phyloP scores from a whole-genome alignment of 2,329 filamentous ascomycete genomes.

The Chalara sp. region DNA sequence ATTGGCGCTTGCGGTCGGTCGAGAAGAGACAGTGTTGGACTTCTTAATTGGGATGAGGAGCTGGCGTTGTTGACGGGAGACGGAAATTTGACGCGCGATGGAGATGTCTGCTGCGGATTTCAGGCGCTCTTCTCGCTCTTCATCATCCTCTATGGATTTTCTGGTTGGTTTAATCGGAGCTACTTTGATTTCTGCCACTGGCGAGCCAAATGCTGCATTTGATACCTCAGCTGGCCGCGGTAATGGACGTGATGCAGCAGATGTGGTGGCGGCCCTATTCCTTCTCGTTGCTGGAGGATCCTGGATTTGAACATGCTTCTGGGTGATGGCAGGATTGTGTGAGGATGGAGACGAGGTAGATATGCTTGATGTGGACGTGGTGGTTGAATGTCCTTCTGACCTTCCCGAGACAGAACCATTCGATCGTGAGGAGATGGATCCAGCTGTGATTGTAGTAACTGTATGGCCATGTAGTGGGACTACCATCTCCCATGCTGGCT shows the following conservation, averaged over 20 bases:
- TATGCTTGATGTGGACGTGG: constrained; percentile 2
- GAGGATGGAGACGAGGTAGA: neutral
- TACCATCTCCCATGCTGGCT: constrained; percentile 22
- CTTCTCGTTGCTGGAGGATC: constrained; percentile 2
- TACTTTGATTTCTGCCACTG: neutral
- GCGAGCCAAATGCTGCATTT: constrained; percentile 1
- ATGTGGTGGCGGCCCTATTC: neutral
- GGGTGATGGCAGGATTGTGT: neutral
- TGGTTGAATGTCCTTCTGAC: constrained; percentile 9
- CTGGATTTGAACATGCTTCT: constrained; percentile 1
- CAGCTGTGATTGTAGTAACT: constrained; percentile 8
- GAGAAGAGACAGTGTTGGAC: neutral
- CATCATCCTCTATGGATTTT: constrained; percentile 13
- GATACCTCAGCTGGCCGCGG: constrained; percentile 1
- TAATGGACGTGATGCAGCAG: constrained; percentile 1
- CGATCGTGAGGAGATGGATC: constrained; percentile 13
- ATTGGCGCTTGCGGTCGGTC: neutral
- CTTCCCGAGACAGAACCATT: constrained; percentile 11
- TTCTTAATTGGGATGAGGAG: constrained; percentile 45
- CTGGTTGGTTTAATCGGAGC: neutral
- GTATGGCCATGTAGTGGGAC: constrained; percentile 6
- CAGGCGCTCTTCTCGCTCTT: constrained; percentile 36
- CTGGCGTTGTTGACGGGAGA: constrained; percentile 55
- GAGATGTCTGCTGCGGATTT: constrained; percentile 56
- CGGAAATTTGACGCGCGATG: constrained; percentile 61